Base-by-base conservation (phyloP, 1,139 yeast species). In the Lodderomyces orthopsilosis region DNA sequence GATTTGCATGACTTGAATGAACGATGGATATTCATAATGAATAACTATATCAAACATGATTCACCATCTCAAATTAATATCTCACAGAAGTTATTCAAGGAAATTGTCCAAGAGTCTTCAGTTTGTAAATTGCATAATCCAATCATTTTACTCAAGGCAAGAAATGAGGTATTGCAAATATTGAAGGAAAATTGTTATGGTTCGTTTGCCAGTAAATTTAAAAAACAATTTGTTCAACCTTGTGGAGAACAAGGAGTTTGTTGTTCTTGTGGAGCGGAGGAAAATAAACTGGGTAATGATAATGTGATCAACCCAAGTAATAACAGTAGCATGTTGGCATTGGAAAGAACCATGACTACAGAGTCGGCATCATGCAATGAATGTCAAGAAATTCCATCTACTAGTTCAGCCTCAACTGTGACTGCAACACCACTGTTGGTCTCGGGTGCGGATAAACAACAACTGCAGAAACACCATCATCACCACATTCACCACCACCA, bases 21-120 rank as follows among this genome's bases (percentile, higher is more conserved):
- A 10, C 66, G 63, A 45, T 70, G 75, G 75, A 46, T 57, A 32
- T 46, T 44, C 42, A 65, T 70, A 26, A 48, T 68, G 36, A 47
- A 52, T 33, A 58, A 49, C 30, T 68, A 61, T 48, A 58, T 70
- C 17, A 47, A 49, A 17, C 55, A 59, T 22, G 67, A 74, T 47
- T 63, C 79, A 0, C 74, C 73, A 4, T 65, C 60, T 37, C 79
- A 75, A 53, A 68, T 75, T 45, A 75, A 75, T 51, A 53, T 75
- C 10, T 69, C 78, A 0, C 61, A 66, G 44, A 57, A 58, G 22
- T 58, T 69, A 21, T 63, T 61, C 43, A 55, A 61, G 30, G 58
- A 59, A 27, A 61, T 75, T 36, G 51, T 66, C 8, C 45, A 48
- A n/a, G 75, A 69, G 44, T 47, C 59, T 18, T 43, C 50, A 4